Percentiles rank a stretch among this genome's conserved stretches.
Evolutionary conservation across 2,329 filamentous ascomycete genomes (phyloP).

Genomic region (Diplodia mutila): DNA sequence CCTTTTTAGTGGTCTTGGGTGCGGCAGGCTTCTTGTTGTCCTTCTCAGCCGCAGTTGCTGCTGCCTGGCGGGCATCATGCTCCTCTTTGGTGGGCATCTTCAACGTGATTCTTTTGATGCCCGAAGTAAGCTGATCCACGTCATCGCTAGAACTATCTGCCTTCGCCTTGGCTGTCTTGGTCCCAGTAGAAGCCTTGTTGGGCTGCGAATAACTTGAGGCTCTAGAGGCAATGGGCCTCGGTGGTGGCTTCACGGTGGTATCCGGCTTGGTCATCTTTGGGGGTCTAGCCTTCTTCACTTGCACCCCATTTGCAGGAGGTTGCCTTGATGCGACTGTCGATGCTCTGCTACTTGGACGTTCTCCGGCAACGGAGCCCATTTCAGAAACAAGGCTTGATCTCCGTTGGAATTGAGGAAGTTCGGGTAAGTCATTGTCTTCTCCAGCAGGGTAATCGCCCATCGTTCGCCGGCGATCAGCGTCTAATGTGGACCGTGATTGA

Average conservation of each 20-base stretch:
- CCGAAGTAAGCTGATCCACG: constrained; percentile 56
- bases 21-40: constrained; percentile 37
- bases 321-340: constrained; percentile 29
- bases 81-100: constrained; percentile 63
- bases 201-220: constrained; percentile 3
- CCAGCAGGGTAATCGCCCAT: constrained; percentile 32
- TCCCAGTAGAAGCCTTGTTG: not conserved
- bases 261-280: constrained; percentile 32
- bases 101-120: constrained; percentile 62
- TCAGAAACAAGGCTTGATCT: constrained; percentile 53
- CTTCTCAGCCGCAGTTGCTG: constrained; percentile 46
- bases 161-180: not conserved
- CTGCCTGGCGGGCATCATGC: constrained; percentile 54
- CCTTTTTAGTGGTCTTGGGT: constrained; percentile 39
- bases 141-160: constrained; percentile 39
- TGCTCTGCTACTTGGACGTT: constrained; percentile 38
- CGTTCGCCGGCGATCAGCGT: constrained; percentile 42
- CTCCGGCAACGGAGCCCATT: constrained; percentile 43
- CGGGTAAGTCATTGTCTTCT: constrained; percentile 7
- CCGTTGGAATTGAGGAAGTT: constrained; percentile 29
- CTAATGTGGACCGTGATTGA: constrained; percentile 32
- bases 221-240: constrained; percentile 13
- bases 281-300: constrained; percentile 65
- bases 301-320: constrained; percentile 42
- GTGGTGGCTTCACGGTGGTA: constrained; percentile 6